phyloP scores from a whole-genome alignment of 2,329 filamentous ascomycete species.

The Curvularia sp. region DNA sequence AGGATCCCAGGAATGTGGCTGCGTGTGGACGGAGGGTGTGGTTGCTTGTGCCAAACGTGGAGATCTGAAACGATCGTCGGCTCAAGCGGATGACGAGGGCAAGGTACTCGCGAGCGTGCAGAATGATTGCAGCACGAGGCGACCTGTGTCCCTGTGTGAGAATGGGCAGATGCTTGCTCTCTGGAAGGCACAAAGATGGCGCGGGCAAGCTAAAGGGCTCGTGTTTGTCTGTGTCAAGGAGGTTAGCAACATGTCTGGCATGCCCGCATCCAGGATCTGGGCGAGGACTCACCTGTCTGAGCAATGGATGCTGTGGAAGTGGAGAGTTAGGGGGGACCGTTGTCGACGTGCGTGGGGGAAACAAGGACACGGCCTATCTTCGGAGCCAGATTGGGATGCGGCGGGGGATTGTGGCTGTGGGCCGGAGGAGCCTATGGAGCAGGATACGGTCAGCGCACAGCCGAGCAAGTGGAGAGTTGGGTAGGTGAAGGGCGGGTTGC shows the following conservation, averaged over 20 bases:
- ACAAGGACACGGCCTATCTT: slow-evolving; percentile 32
- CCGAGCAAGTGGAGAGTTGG: slow-evolving; percentile 32
- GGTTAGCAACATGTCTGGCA: slow-evolving; percentile 37
- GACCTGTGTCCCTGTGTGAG: slow-evolving; percentile 48
- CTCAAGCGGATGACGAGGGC: slow-evolving; percentile 45
- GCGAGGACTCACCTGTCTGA: slow-evolving; percentile 37
- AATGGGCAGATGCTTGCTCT: slow-evolving; percentile 43
- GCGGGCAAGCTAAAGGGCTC: slow-evolving; percentile 11
- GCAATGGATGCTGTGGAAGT: slow-evolving; percentile 21
- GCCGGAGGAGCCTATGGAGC: slow-evolving; percentile 27
- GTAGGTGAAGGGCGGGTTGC: slow-evolving; percentile 40
- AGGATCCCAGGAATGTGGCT: slow-evolving; percentile 47
- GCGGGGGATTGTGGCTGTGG: slow-evolving; percentile 40
- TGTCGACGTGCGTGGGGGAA: slow-evolving; percentile 27
- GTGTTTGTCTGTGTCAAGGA: slow-evolving; percentile 42
- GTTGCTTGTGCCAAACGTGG: slow-evolving; percentile 43
- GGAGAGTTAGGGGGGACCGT: slow-evolving; percentile 26
- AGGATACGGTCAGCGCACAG: slow-evolving; percentile 42
- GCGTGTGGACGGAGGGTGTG: slow-evolving; percentile 40
- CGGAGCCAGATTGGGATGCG: slow-evolving; percentile 25
- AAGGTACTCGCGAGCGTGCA: slow-evolving; percentile 41
- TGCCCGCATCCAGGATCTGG: slow-evolving; percentile 24
- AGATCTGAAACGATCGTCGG: slow-evolving; percentile 50
- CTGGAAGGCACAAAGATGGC: slow-evolving; percentile 42
- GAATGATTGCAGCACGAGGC: slow-evolving; percentile 49